Evolutionary conservation across 2,329 filamentous ascomycete genomes (phyloP), one percentile per base, ranked within the genome.

Genomic region (Penicillium sp.): DNA sequence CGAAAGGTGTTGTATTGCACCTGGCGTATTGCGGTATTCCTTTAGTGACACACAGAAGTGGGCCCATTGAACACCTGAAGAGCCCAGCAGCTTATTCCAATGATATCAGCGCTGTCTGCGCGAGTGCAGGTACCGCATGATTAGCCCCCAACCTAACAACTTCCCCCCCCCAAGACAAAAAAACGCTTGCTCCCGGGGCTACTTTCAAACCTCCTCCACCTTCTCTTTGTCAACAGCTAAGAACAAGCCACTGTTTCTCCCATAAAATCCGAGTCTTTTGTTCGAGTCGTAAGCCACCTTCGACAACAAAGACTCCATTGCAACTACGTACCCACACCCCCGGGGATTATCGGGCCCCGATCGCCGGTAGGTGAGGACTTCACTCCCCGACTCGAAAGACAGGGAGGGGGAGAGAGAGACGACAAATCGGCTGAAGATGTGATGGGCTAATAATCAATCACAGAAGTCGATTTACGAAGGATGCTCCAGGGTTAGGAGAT

Each of bases 101-200:
- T 49, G 46, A 49, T 49, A 49, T 49, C 46, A 49, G 46, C 46
- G 31, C 45, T 31, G 45, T 33, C 27, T 47, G 45, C 23, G 35
- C 25, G 23, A 49, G 31, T 49, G 46, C 46, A 49, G 35, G 22
- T 37, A 49, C 46, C 40, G 46, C 46, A 49, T 49, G 22, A 49
- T 22, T 49, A 33, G 46, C 46, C 46, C 46, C 46, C 46, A 49
- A 37, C 46, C 20, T 46, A 18, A 26, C 22, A 29, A 22, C 33
- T 40, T 40, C 5, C 35, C 37, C 37, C 23, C n/a, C 14, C 43
- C 25, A 33, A 47, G 45, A 47, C 26, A 47, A 47, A 47, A 45
- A 47, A 47, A 29, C 29, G 45, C 45, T 47, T 26, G 43, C 43
- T 45, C 43, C 43, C 43, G 25, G 43, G 43, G 15, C 15, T n/a